These are phyloP conservation scores for Thymus mandschuricus DNA, from an alignment of 257 asterid genomes.

Conservation along the genomic window DNA sequence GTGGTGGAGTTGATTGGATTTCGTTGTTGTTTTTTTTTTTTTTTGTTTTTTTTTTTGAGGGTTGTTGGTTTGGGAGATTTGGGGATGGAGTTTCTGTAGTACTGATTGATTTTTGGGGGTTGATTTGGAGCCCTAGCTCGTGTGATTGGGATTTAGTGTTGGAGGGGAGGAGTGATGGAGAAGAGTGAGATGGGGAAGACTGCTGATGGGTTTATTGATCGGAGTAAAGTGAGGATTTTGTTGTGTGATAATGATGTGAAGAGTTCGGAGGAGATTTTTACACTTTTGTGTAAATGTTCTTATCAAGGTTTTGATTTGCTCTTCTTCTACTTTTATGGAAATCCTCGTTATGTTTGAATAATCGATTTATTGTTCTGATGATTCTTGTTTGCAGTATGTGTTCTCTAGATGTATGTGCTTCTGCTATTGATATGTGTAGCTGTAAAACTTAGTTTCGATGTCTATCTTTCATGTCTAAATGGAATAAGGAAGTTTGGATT, in stretches of 20 bases:
- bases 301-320: constrained; percentile 67
- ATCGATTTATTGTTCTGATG: constrained; percentile 6
- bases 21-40: neutral
- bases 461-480: constrained; percentile 2
- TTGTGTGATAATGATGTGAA: constrained; percentile 82
- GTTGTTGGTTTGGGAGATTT: neutral
- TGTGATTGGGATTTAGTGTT: constrained; percentile 11
- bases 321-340: constrained; percentile 9
- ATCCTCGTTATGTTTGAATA: neutral
- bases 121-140: constrained; percentile 29
- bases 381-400: constrained; percentile 7
- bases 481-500: neutral
- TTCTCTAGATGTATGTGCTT: neutral
- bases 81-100: constrained; percentile 30
- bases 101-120: constrained; percentile 26
- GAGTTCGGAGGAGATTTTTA: constrained; percentile 70
- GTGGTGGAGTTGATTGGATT: constrained; percentile 13
- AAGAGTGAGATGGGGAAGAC: constrained; percentile 54
- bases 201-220: constrained; percentile 85
- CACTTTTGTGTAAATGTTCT: constrained; percentile 81
- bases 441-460: constrained; percentile 13
- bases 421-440: neutral
- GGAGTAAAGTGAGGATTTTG: constrained; percentile 91
- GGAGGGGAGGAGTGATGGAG: constrained; percentile 48
- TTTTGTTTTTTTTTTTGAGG: neutral